These are phyloP conservation scores for Narthecium ossifragum DNA, from an alignment of 106 monocot species.

Conservation along the genomic window DNA sequence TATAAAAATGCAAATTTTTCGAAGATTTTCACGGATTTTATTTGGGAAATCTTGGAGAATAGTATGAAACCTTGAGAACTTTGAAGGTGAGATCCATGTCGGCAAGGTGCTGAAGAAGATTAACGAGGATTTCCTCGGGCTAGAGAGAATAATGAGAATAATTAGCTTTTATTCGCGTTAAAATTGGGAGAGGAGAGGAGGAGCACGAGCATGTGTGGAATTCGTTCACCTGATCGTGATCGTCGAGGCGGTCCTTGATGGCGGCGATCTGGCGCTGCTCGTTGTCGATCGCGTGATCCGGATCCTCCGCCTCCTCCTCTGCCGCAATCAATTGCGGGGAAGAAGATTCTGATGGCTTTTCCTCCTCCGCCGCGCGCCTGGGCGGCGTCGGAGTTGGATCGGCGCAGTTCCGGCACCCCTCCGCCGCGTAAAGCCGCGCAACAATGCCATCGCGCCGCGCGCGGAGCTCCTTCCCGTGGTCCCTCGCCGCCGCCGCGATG, in stretches of 20 bases:
- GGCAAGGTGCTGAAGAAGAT: slow-evolving; percentile 40
- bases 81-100: slow-evolving; percentile 64
- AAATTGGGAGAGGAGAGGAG: too few species aligned
- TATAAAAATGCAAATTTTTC: too few species aligned
- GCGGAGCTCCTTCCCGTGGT: slow-evolving; percentile 43
- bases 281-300: slow-evolving; percentile 6
- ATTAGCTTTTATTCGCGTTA: too few species aligned
- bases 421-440: slow-evolving; percentile 30
- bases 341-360: background rate
- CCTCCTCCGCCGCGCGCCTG: too few species aligned
- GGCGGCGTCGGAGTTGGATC: background rate
- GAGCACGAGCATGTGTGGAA: too few species aligned
- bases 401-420: slow-evolving; percentile 26
- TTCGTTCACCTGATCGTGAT: slow-evolving; percentile 48
- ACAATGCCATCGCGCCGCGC: slow-evolving; percentile 44
- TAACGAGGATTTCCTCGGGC: slow-evolving; percentile 48
- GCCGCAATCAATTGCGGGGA: slow-evolving; percentile 11
- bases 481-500: slow-evolving; percentile 35
- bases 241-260: slow-evolving; percentile 54
- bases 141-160: too few species aligned
- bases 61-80: slow-evolving; percentile 53
- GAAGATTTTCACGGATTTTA: background rate
- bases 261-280: slow-evolving; percentile 41
- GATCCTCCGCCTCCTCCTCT: slow-evolving; percentile 5
- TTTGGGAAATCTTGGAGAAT: too few species aligned